Percentiles rank a stretch among this genome's conserved stretches.
These are phyloP conservation scores for Hypoxylon crocopeplum DNA, from an alignment of 495 filamentous ascomycete genomes.

Conservation along the genomic window DNA sequence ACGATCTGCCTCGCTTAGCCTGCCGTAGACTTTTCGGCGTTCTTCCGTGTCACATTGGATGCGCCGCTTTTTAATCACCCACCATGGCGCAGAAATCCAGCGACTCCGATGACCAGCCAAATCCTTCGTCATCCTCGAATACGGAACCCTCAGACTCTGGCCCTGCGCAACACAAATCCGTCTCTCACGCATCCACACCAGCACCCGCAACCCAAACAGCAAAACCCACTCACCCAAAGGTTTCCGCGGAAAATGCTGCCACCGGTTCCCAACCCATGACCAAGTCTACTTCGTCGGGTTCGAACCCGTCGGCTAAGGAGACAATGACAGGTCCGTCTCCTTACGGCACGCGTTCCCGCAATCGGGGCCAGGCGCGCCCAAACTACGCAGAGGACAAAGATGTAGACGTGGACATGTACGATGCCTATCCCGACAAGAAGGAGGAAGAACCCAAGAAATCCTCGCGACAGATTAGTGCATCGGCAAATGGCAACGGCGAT, in stretches of 20 bases:
- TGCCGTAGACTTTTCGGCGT: conserved; percentile 42
- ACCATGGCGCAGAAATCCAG: conserved; percentile 45
- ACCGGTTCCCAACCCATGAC: conserved; percentile 51
- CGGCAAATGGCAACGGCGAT: conserved; percentile 37
- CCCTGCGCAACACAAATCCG: conserved; percentile 36
- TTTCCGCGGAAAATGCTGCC: conserved; percentile 36
- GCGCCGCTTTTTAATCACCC: conserved; percentile 43
- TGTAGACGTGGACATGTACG: conserved; percentile 79
- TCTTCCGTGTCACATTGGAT: conserved; percentile 43
- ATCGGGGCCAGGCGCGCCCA: conserved; percentile 78
- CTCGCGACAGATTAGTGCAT: conserved; percentile 50
- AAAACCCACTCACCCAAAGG: conserved; percentile 37
- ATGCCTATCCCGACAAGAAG: conserved; percentile 56
- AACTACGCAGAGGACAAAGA: conserved; percentile 99
- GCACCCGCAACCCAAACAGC: conserved; percentile 28
- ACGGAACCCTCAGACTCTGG: conserved; percentile 38
- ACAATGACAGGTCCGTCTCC: conserved; percentile 60
- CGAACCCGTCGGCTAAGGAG: conserved; percentile 47
- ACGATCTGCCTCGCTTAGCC: conserved; percentile 27
- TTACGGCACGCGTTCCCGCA: conserved; percentile 95
- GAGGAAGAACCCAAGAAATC: conserved; percentile 56
- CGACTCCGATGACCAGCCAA: conserved; percentile 43
- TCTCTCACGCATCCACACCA: conserved; percentile 37
- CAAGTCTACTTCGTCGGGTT: conserved; percentile 51
- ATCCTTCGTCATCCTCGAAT: conserved; percentile 44